Evolutionary conservation across 2,329 filamentous ascomycete genomes (phyloP).

Genomic region (Periconia sp.): DNA sequence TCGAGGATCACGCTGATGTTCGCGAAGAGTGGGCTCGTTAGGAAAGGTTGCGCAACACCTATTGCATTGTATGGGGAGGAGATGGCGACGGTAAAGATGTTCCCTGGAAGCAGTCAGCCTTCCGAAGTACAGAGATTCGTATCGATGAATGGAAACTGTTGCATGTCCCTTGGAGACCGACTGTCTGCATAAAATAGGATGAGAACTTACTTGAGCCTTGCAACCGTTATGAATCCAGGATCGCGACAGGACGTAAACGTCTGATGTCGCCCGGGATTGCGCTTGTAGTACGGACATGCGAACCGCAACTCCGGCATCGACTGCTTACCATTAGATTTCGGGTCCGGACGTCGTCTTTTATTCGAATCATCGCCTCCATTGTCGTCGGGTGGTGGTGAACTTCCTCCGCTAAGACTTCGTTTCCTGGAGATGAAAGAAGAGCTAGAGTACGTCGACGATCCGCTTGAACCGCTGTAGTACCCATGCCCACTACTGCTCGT

Average conservation of each 20-base stretch:
- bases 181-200: too few species aligned
- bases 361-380: conserved; percentile 28
- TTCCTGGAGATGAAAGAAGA: conserved; percentile 25
- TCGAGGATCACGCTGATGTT: conserved; percentile 27
- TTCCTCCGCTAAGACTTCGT: conserved; percentile 27
- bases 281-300: conserved; percentile 32
- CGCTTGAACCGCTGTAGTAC: conserved; percentile 13
- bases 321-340: conserved; percentile 13
- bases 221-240: conserved; percentile 30
- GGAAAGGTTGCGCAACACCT: conserved; percentile 28
- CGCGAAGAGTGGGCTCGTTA: conserved; percentile 24
- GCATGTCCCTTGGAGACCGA: too few species aligned
- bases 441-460: conserved; percentile 18
- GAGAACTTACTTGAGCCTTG: conserved; percentile 29
- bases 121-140: too few species aligned
- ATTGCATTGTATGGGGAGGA: conserved; percentile 31
- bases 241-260: conserved; percentile 33
- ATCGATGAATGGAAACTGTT: too few species aligned
- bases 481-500: conserved; percentile 10
- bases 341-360: conserved; percentile 25
- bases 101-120: conserved; percentile 23
- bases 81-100: conserved; percentile 30
- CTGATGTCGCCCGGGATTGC: conserved; percentile 29
- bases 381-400: conserved; percentile 22
- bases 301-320: conserved; percentile 19